A percentile compares a stretch with the other conserved stretches of the same genome.
Conservation (phyloP, 2,329 filamentous ascomycete species). For the Penicillium glabrum region DNA sequence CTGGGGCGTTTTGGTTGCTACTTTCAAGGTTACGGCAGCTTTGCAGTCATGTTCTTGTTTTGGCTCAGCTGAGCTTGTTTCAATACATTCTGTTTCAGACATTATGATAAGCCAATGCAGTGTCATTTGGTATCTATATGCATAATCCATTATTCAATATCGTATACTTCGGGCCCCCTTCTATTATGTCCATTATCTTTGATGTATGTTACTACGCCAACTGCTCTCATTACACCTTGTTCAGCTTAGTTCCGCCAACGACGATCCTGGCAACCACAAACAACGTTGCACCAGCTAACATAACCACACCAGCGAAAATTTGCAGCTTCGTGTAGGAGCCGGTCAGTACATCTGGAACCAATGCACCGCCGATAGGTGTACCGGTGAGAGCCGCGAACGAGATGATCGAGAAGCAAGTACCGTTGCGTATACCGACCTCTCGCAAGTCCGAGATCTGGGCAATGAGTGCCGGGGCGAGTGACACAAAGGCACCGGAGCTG, state of each 20-base stretch:
- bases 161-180: not conserved
- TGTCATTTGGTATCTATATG: not conserved
- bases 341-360: constrained; percentile 26
- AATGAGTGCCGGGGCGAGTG: constrained; percentile 62
- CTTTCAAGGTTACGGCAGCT: not conserved
- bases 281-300: constrained; percentile 23
- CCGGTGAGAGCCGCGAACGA: constrained; percentile 63
- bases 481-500: constrained; percentile 65
- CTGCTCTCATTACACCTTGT: constrained; percentile 20
- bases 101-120: not conserved
- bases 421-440: constrained; percentile 68
- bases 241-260: constrained; percentile 25
- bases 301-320: constrained; percentile 28
- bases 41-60: not conserved
- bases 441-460: constrained; percentile 70
- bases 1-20: constrained; percentile 20
- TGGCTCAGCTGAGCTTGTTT: not conserved
- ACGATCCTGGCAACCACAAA: constrained; percentile 24
- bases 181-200: not conserved
- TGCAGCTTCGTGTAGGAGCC: constrained; percentile 26
- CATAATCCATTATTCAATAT: not conserved
- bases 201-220: not conserved
- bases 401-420: constrained; percentile 62
- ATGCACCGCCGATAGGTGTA: constrained; percentile 29
- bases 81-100: not conserved